phyloP scores from a whole-genome alignment of 2,329 filamentous ascomycete genomes.

The Ascochyta pisi region DNA sequence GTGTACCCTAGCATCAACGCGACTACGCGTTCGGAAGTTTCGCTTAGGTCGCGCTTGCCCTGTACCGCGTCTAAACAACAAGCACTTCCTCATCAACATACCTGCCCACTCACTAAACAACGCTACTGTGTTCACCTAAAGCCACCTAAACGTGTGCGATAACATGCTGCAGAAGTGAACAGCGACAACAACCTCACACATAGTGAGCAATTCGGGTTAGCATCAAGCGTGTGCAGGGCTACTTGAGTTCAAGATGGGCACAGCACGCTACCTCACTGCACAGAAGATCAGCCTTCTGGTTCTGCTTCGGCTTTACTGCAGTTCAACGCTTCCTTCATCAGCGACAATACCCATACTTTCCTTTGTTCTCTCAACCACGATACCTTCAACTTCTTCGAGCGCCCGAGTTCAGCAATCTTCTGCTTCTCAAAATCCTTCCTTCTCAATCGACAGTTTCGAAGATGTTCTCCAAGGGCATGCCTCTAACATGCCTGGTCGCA shows the following conservation, averaged over 20 bases:
- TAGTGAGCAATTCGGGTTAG: neutral
- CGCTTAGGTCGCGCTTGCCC: constrained; percentile 25
- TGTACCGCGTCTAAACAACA: constrained; percentile 20
- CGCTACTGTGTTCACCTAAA: neutral
- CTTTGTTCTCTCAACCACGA: constrained; percentile 76
- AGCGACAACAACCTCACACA: neutral
- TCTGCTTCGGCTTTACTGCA: constrained; percentile 81
- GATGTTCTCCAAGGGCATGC: constrained; percentile 53
- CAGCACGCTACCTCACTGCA: constrained; percentile 87
- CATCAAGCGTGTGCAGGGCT: no score
- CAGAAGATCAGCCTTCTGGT: constrained; percentile 83
- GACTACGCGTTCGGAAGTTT: constrained; percentile 28
- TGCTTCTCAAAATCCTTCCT: constrained; percentile 44
- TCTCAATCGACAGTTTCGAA: constrained; percentile 54
- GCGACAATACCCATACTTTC: constrained; percentile 79
- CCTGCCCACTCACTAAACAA: neutral
- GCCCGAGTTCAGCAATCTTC: constrained; percentile 26
- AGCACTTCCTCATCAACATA: neutral
- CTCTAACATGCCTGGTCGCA: constrained; percentile 72
- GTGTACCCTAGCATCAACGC: constrained; percentile 17
- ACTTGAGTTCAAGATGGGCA: constrained; percentile 48
- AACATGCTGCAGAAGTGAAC: neutral
- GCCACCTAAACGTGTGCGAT: no score
- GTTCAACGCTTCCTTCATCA: constrained; percentile 70
- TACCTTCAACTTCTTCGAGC: constrained; percentile 45